phyloP scores from a whole-genome alignment of 2,329 filamentous ascomycete genomes.

The Colletotrichum sp. region DNA sequence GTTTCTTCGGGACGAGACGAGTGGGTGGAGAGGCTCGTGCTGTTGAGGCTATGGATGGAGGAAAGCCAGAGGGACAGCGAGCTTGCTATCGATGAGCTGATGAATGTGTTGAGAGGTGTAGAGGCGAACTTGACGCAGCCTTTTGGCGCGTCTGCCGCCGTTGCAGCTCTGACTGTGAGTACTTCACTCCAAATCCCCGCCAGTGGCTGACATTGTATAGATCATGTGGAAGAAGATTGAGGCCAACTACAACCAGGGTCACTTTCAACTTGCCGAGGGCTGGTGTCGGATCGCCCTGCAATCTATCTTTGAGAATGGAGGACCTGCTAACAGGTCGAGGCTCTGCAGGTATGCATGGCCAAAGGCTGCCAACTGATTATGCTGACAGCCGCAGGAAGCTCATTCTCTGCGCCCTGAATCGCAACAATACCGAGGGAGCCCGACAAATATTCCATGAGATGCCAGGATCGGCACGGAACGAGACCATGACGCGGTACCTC shows the following conservation, averaged over 20 bases:
- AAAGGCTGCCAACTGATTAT: not conserved
- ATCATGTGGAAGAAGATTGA: conserved; percentile 85
- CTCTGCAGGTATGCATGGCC: conserved; percentile 61
- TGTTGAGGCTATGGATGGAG: conserved; percentile 72
- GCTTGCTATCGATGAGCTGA: conserved; percentile 26
- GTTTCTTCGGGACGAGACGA: conserved; percentile 49
- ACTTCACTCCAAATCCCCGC: rapidly evolving
- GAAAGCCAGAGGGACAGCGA: conserved; percentile 48
- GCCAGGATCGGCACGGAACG: conserved; percentile 59
- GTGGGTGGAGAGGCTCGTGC: conserved; percentile 73
- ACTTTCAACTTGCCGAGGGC: conserved; percentile 60
- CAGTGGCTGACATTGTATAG: conserved; percentile 44
- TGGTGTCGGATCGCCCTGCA: conserved; percentile 80
- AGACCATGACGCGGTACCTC: conserved; percentile 73
- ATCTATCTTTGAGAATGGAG: conserved; percentile 67
- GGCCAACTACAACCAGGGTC: conserved; percentile 53
- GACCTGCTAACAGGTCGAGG: conserved; percentile 70
- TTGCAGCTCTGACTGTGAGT: conserved; percentile 70
- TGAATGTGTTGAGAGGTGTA: conserved; percentile 36
- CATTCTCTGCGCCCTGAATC: conserved; percentile 71
- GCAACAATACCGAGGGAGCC: conserved; percentile 59
- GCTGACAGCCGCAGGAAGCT: conserved; percentile 63
- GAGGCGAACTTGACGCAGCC: conserved; percentile 46
- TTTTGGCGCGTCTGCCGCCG: conserved; percentile 65
- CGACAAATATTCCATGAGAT: conserved; percentile 63